Percentiles rank a stretch among this genome's conserved stretches.
Conservation (phyloP, 2,329 filamentous ascomycete genomes). For the Paecilomyces dactylethromorphus region DNA sequence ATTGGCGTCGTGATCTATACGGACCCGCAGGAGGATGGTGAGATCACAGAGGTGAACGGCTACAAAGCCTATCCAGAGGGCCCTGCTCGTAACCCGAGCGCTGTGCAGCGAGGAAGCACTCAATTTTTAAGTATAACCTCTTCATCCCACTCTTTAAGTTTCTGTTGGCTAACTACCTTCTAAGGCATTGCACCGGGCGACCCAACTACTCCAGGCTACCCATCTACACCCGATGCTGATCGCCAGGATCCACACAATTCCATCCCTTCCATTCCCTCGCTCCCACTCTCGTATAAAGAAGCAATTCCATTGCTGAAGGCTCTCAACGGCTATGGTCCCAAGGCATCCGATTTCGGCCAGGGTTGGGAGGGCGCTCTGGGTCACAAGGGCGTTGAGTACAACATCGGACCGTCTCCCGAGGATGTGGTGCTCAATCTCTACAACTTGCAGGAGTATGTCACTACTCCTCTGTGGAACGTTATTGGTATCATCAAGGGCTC, state of each 20-base stretch:
- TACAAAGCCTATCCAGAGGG: conserved; percentile 74
- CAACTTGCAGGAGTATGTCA: conserved; percentile 77
- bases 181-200: conserved; percentile 58
- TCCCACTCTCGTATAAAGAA: conserved; percentile 84
- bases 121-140: conserved; percentile 65
- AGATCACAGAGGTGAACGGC: conserved; percentile 74
- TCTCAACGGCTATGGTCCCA: conserved; percentile 80
- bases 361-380: conserved; percentile 68
- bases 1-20: conserved; percentile 77
- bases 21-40: conserved; percentile 83
- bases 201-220: conserved; percentile 89
- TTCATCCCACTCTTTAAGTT: not conserved
- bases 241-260: conserved; percentile 62
- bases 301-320: conserved; percentile 82
- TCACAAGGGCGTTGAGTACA: conserved; percentile 79
- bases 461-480: conserved; percentile 80
- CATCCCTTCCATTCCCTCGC: conserved; percentile 79
- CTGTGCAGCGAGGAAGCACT: conserved; percentile 81
- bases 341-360: conserved; percentile 64
- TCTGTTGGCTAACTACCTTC: conserved; percentile 10
- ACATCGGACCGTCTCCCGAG: conserved; percentile 74
- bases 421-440: conserved; percentile 63
- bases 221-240: conserved; percentile 81
- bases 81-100: conserved; percentile 78
- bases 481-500: conserved; percentile 89